Evolutionary conservation across 495 filamentous ascomycete genomes (phyloP).

Genomic region (Haplographium delicatum): DNA sequence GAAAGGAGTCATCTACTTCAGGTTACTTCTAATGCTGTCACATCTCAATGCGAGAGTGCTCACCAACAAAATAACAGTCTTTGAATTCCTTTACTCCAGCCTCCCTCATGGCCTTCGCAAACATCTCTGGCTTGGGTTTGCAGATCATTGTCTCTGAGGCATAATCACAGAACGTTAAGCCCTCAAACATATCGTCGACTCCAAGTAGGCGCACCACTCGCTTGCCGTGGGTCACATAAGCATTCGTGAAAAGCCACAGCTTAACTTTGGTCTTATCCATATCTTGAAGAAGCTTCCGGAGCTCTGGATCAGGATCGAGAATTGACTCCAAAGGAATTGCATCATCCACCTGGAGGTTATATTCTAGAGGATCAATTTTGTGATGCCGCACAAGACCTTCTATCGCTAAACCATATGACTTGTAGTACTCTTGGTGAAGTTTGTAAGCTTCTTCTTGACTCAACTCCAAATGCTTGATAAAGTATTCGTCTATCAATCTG

Average conservation of each 20-base stretch:
- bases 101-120: conserved; percentile 68
- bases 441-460: conserved; percentile 65
- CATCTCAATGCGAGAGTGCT: conserved; percentile 28
- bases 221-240: conserved; percentile 81
- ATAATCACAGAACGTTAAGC: conserved; percentile 92
- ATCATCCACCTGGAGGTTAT: conserved; percentile 93
- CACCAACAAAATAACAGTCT: conserved; percentile 84
- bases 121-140: conserved; percentile 84
- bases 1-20: conserved; percentile 67
- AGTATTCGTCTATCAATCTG: conserved; percentile 74
- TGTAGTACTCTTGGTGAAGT: conserved; percentile 89
- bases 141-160: conserved; percentile 59
- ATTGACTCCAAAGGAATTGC: conserved; percentile 83
- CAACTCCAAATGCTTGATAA: conserved; percentile 71
- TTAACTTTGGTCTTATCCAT: conserved; percentile 76
- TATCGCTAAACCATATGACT: conserved; percentile 93
- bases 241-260: conserved; percentile 94
- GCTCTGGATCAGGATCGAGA: conserved; percentile 66
- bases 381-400: conserved; percentile 91
- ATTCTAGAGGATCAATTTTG: conserved; percentile 90
- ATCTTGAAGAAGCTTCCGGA: conserved; percentile 72
- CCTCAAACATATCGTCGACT: conserved; percentile 86
- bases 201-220: conserved; percentile 76
- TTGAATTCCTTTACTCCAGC: conserved; percentile 51
- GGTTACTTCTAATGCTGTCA: conserved; percentile 17